Evolutionary conservation across 306 rosid species (phyloP).

Genomic region (Dicorynia guianensis): DNA sequence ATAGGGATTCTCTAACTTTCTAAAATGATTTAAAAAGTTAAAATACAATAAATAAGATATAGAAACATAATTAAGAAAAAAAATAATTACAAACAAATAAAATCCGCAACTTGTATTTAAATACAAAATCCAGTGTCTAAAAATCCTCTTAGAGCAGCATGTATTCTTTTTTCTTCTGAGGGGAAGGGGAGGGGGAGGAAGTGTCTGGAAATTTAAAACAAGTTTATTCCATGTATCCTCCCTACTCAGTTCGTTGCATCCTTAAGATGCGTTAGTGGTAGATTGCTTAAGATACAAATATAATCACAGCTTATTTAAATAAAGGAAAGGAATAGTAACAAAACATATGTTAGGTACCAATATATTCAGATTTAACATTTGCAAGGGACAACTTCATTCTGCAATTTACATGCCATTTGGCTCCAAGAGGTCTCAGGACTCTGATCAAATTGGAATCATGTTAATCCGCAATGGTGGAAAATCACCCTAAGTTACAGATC

Average conservation of each 20-base stretch:
- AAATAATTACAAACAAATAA: too few relatives aligned
- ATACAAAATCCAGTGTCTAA: too few relatives aligned
- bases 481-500: constrained; percentile 70
- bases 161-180: too few relatives aligned
- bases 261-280: not conserved
- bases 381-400: not conserved
- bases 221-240: not conserved
- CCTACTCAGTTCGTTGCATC: not conserved
- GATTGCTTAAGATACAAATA: constrained; percentile 1
- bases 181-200: too few relatives aligned
- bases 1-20: too few relatives aligned
- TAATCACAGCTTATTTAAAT: not conserved
- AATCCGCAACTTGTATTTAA: too few relatives aligned
- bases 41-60: too few relatives aligned
- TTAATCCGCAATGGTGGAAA: constrained; percentile 69
- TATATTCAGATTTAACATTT: not conserved
- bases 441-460: constrained; percentile 45
- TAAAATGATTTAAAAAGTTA: too few relatives aligned
- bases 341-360: not conserved
- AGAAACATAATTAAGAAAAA: too few relatives aligned
- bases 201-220: too few relatives aligned
- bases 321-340: not conserved
- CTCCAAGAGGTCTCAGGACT: constrained; percentile 20
- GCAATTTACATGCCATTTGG: constrained; percentile 19
- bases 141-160: too few relatives aligned